Conservation (phyloP, 2,329 filamentous ascomycete species). For the Pezicula radicicola region DNA sequence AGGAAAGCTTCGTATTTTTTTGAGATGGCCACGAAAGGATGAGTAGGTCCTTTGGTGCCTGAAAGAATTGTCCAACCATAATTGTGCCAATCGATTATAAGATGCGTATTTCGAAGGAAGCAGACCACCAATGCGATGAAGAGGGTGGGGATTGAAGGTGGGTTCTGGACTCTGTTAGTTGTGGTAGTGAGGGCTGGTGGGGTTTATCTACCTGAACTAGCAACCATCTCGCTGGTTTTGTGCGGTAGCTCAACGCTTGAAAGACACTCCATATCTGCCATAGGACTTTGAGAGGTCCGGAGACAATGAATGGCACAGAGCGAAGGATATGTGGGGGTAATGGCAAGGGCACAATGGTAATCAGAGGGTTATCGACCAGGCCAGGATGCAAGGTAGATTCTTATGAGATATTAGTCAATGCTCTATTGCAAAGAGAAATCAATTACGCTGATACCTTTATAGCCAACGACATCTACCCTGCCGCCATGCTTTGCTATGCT, state of each 20-base stretch:
- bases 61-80: conserved; percentile 94
- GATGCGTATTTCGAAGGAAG: conserved; percentile 71
- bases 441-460: conserved; percentile 57
- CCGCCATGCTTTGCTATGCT: conserved; percentile 83
- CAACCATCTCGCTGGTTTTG: conserved; percentile 77
- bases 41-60: conserved; percentile 50
- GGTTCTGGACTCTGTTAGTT: conserved; percentile 59
- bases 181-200: conserved; percentile 3
- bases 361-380: conserved; percentile 63
- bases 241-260: conserved; percentile 67
- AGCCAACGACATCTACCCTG: conserved; percentile 82
- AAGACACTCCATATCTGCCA: conserved; percentile 77
- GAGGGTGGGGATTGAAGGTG: conserved; percentile 90
- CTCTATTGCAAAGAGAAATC: conserved; percentile 1
- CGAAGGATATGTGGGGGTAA: conserved; percentile 65
- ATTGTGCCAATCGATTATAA: conserved; percentile 98
- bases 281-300: conserved; percentile 80
- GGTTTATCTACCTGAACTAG: conserved; percentile 63
- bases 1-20: conserved; percentile 74
- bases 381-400: conserved; percentile 83
- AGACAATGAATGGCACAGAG: conserved; percentile 71
- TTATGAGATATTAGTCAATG: conserved; percentile 24
- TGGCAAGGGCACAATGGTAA: conserved; percentile 69
- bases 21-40: conserved; percentile 76
- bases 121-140: conserved; percentile 71